Base-by-base conservation (phyloP, 305 asterid genomes). In the Fraxinus albicans region DNA sequence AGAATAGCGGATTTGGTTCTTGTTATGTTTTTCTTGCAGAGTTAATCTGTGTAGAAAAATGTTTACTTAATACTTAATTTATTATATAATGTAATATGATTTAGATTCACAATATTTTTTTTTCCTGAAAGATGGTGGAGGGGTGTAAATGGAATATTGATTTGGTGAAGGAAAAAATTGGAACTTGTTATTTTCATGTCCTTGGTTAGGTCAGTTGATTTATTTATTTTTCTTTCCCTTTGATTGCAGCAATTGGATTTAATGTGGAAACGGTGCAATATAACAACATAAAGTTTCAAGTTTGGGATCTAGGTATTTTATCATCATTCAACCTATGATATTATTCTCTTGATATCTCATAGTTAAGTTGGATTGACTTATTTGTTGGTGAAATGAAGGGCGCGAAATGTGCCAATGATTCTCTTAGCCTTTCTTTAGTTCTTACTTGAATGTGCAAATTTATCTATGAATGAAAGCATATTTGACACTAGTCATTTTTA, bases 241-340 rank as follows among this genome's bases (percentile, higher is more conserved):
- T 81, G 84, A 58, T 7, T 94, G 95, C 99, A 96, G 98, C 99
- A 38, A 94, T 96, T 88, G 98, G 99, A 82, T 96, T 96, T 89
- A 96, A 96, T 87, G 99, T 96, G 87, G 99, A 96, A 82, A 96
- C 98, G 0, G 94, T 94, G 91, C 98, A 96, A 90, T 90, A 96
- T 82, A 96, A 94, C 86, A 94, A 92, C 86, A 93, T 96, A 55
- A 93, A 94, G 92, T 94, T 96, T 87, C 99, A 96, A 92, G 98
- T 96, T 29, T 94, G 98, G 99, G 98, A 96, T 91, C 94, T 96
- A 77, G 99, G 98, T 93, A 90, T 12, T 3, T 63, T 40, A 19
- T 55, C 79, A 33, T 79, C 63, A 34, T 78, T 87, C 83, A 72
- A 47, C 35, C 74, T 27, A 27, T 67, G 38, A 73, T 70, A 76